These are phyloP conservation scores for Plasmodium blacklocki DNA, from an alignment of 169 alveolate species.

Conservation along the genomic window DNA sequence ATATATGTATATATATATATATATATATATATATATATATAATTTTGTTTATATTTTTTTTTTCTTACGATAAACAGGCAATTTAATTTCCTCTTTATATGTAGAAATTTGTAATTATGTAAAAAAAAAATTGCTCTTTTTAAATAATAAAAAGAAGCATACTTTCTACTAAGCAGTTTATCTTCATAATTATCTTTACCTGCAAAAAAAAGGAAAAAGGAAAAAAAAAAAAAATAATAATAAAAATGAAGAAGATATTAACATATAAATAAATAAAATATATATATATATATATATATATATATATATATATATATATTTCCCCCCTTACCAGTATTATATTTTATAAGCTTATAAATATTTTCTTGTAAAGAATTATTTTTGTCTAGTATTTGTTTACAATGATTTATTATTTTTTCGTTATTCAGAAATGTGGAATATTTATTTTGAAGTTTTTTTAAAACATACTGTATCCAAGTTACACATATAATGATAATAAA, in stretches of 20 bases:
- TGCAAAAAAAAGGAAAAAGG: neutral
- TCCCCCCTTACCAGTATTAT: neutral
- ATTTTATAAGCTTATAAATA: conserved; percentile 28
- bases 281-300: conserved; percentile 6
- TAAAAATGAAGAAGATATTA: too few relatives aligned
- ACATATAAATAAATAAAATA: neutral
- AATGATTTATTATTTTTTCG: conserved; percentile 18
- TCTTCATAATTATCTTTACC: conserved; percentile 41
- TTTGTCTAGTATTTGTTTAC: neutral
- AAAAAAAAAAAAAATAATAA: neutral
- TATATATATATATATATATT: conserved; percentile 2
- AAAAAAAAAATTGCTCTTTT: conserved; percentile 64
- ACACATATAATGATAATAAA: conserved; percentile 22
- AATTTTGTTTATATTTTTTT: neutral
- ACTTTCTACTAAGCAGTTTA: conserved; percentile 5
- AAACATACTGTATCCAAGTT: conserved; percentile 26
- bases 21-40: neutral
- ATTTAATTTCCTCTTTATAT: conserved; percentile 52
- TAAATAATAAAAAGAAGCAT: conserved; percentile 67
- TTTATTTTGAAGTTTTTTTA: conserved; percentile 33
- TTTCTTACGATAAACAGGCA: conserved; percentile 49
- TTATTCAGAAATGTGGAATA: conserved; percentile 26
- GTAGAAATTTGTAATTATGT: conserved; percentile 57
- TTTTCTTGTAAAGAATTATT: conserved; percentile 36
- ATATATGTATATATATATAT: neutral